These are phyloP conservation scores for Cutaneotrichosporon spelunceum DNA, from an alignment of 1,284 basidiomycete species.

Conservation along the genomic window DNA sequence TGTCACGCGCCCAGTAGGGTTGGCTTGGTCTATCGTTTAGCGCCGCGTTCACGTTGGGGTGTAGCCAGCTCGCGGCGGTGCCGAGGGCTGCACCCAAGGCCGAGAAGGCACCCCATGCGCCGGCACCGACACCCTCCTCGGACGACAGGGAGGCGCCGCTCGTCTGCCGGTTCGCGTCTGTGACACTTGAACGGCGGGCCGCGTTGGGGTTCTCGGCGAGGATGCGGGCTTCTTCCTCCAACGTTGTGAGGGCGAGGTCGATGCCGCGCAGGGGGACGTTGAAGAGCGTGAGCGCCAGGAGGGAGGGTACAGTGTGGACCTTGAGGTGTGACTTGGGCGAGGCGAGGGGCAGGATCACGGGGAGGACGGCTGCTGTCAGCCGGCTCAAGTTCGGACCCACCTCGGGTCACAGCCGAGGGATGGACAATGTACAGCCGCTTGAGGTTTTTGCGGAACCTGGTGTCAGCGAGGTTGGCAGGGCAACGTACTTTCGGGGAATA, in stretches of 20 bases:
- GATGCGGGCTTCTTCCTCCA: constrained; percentile 34
- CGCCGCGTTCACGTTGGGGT: neutral
- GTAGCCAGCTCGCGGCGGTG: constrained; percentile 7
- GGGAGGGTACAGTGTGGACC: constrained; percentile 34
- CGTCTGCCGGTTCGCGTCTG: neutral
- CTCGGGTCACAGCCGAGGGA: constrained; percentile 36
- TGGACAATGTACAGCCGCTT: constrained; percentile 47
- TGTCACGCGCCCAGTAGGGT: constrained; percentile 15
- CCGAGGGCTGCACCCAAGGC: constrained; percentile 10
- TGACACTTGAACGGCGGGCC: neutral
- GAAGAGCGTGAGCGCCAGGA: constrained; percentile 28
- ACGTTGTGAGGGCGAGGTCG: constrained; percentile 28
- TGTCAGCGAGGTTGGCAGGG: neutral
- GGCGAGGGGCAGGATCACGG: constrained; percentile 38
- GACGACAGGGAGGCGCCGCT: neutral
- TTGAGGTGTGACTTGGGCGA: constrained; percentile 46
- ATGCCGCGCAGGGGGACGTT: constrained; percentile 35
- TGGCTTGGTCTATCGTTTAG: neutral
- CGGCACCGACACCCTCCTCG: neutral
- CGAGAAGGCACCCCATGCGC: constrained; percentile 8
- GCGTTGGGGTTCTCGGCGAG: constrained; percentile 28
- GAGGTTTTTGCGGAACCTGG: constrained; percentile 43
- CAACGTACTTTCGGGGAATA: constrained; percentile 37
- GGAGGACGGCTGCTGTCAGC: constrained; percentile 30
- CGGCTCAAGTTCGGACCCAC: constrained; percentile 22